Base-by-base conservation (phyloP, 768 basidiomycete species). In the Phlegmacium glaucopus region DNA sequence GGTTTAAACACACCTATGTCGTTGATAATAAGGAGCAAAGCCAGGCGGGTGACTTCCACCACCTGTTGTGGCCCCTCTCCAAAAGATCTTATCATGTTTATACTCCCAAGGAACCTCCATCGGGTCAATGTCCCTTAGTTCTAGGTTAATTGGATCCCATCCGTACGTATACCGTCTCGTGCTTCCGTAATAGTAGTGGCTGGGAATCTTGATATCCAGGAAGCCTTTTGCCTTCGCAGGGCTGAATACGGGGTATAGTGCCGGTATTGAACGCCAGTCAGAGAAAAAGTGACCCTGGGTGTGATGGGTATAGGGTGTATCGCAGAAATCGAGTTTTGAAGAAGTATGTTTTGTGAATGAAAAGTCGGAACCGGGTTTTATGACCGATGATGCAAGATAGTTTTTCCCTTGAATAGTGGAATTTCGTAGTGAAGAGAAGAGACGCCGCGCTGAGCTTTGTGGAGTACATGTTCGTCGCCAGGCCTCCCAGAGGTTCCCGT, bases 211-310 rank as follows among this genome's bases (percentile, higher is more conserved):
- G 55, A 99, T 90, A 61, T 98, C 96, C 52, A 82, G 70, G 62
- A 87, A 97, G 0, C 96, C 93, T 34, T 72, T 72, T 0, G 87
- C 84, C 59, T 88, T 92, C 0, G 93, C 90, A 2, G 95, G 94
- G 2, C 92, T 94, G 67, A 99, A 89, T 25, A 99, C 80, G 6
- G 96, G 96, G 65, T 90, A 94, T n/a, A 95, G 74, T 1, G 80
- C 80, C 9, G 88, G 80, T 48, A 97, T 84, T 0, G 87, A 88
- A 16, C 94, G 75, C 90, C 92, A 96, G 66, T 99, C 95, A 13
- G 90, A 91, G 78, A 96, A 98, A 67, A 96, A 97, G 66, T 93
- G 94, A 9, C 94, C 94, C 61, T 98, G 96, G 25, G 78, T 77
- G 59, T 88, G 84, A 55, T 87, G 93, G 15, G 87, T 84, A 69